Evolutionary conservation across 2,329 filamentous ascomycete species (phyloP).

Genomic region (Apiospora pterosperma): DNA sequence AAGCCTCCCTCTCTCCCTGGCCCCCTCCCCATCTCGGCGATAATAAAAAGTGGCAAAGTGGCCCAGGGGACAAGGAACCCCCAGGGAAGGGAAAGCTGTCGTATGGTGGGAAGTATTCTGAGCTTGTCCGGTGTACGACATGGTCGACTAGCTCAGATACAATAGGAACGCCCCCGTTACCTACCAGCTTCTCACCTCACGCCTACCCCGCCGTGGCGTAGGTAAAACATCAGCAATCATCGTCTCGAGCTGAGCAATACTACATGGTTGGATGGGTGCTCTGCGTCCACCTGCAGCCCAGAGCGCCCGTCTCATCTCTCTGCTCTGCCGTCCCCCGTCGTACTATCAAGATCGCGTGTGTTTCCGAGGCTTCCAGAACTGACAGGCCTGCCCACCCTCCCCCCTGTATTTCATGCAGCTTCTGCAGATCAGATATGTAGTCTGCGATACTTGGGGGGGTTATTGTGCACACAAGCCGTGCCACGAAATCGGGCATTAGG

Average conservation of each 20-base stretch:
- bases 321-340: not conserved
- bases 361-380: not conserved
- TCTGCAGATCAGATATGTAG: not conserved
- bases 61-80: not conserved
- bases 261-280: not conserved
- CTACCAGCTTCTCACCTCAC: not conserved
- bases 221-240: conserved; percentile 4
- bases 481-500: conserved; percentile 1
- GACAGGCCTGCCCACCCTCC: not conserved
- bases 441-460: not conserved
- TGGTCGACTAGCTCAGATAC: not conserved
- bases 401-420: not conserved
- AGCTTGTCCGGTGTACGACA: not conserved
- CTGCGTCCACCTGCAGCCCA: not conserved
- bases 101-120: not conserved
- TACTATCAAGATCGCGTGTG: not conserved
- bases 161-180: not conserved
- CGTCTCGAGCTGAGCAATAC: not conserved
- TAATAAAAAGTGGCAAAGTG: not conserved
- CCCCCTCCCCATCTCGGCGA: not conserved
- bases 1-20: not conserved
- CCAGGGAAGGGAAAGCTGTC: not conserved
- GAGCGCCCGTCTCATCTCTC: not conserved
- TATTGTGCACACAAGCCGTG: not conserved
- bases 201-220: conserved; percentile 3